Evolutionary conservation across 140 eudicot genomes (phyloP).

Genomic region (Anethum foeniculum): DNA sequence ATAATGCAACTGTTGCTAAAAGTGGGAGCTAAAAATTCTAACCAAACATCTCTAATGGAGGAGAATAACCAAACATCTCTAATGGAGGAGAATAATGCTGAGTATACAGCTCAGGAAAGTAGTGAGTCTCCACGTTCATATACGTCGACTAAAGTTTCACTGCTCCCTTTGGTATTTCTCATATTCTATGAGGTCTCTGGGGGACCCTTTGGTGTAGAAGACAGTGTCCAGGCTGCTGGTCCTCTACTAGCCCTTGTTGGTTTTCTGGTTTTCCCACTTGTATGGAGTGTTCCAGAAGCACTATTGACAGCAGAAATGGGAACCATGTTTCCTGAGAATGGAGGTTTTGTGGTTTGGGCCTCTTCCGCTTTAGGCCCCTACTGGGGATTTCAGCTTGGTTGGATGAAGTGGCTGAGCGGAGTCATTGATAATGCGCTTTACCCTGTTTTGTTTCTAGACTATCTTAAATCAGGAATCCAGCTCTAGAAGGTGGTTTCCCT

Average conservation of each 20-base stretch:
- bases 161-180: too few relatives aligned
- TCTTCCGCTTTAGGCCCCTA: constrained; percentile 2
- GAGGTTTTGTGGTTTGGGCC: constrained; percentile 10
- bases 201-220: too few relatives aligned
- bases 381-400: constrained; percentile 10
- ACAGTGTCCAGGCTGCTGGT: constrained; percentile 8
- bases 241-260: constrained; percentile 15
- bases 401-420: constrained; percentile 13
- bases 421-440: constrained; percentile 11
- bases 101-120: not conserved
- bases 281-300: constrained; percentile 12
- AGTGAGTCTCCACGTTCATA: not conserved
- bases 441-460: constrained; percentile 8
- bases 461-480: constrained; percentile 2
- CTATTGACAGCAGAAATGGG: constrained; percentile 10
- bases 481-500: too few relatives aligned
- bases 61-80: not conserved
- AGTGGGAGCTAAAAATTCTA: not conserved
- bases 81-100: not conserved
- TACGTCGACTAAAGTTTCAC: not conserved
- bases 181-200: too few relatives aligned
- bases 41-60: not conserved
- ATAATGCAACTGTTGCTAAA: not conserved
- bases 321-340: constrained; percentile 8
- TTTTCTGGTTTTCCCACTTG: not conserved